Evolutionary conservation across 345 rosid species (phyloP), one percentile per base, ranked within the genome.

Genomic region (Salix exigua): DNA sequence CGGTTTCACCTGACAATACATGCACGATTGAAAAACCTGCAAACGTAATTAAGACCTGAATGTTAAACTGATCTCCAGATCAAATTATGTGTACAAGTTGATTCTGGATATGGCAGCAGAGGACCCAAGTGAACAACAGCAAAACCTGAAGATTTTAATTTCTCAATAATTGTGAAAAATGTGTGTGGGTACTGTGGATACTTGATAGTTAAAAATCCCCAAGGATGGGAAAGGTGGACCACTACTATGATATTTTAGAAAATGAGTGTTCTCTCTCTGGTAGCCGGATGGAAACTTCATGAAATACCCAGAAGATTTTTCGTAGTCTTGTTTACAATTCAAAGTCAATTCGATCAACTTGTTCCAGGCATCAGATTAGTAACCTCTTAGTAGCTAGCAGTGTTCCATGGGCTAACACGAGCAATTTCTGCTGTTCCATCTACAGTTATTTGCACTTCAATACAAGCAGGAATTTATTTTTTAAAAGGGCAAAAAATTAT

Each of bases 1-100:
- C 42, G 5, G 35, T 1, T 23, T 30, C 65, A 18, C 68, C 63
- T n/a, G 21, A 46, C 12, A 37, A 31, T 18, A 12, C 46, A 38
- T 37, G 14, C 70, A 48, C 51, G 4, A 31, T n/a, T 62, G 74
- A 33, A 30, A 72, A 69, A 33, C 68, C 79, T 70, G 82, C 66
- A 53, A 31, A 51, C 2, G 8, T 3, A 14, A 55, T 23, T 68
- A n/a, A 6, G 21, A 33, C 31, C 13, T 64, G 28, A 48, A 31
- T 44, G 35, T 44, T 48, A 73, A 12, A 30, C 72, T 7, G 23
- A 26, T 25, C 14, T 10, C 63, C 63, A 58, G 1, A 58, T 58
- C 63, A 58, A 10, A 10, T 58, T 58, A 10, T 23, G 1, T 23
- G 14, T 46, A 23, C 1, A 4, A 3, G 28, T 58, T 58, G 28